Base-by-base conservation (phyloP, 2,329 filamentous ascomycete species). In the Chalaropsis ovoidea region DNA sequence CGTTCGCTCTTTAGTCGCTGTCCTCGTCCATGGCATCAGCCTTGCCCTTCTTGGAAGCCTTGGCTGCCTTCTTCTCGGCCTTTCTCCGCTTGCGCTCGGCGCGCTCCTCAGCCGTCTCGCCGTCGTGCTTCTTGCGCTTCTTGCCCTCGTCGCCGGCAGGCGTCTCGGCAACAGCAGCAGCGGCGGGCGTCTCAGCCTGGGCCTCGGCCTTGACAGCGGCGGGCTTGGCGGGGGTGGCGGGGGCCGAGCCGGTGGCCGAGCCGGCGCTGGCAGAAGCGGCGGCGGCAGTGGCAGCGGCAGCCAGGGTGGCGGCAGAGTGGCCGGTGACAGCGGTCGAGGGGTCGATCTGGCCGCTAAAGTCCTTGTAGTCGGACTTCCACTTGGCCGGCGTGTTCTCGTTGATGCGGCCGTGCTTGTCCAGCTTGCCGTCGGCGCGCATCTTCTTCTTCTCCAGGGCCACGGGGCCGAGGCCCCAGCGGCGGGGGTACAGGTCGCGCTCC, bases 361-460 rank as follows among this genome's bases (percentile, higher is more conserved):
- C 94, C 78, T 91, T 93, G 83, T 99, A 99, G 70, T 89, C 88
- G 45, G 83, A 78, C 71, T 89, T 91, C 94, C 94, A 99, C 78
- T 94, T 90, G 72, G 91, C 86, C 31, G 94, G 94, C 4, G 94
- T 99, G 69, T 86, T 85, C 76, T 96, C 93, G 77, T 97, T 99
- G 72, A 89, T 77, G 67, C 92, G 87, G 70, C 94, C 94, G 72
- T 86, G 97, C 86, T 99, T 99, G 81, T 99, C 94, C 68, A 99
- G 87, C 80, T 96, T 96, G 77, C 94, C 94, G 71, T 90, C 89
- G 64, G 92, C 90, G 86, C 97, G 97, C 81, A 99, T 86, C 85
- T 97, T 96, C 88, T 99, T 99, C 86, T 99, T 99, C 83, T 97
- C 91, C 61, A 88, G 79, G 62, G 94, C 94, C 68, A 93, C 87